Evolutionary conservation across 176 grass and related monocot species (phyloP), one percentile per base, ranked within the genome.

Genomic region (Oryza longistaminata): DNA sequence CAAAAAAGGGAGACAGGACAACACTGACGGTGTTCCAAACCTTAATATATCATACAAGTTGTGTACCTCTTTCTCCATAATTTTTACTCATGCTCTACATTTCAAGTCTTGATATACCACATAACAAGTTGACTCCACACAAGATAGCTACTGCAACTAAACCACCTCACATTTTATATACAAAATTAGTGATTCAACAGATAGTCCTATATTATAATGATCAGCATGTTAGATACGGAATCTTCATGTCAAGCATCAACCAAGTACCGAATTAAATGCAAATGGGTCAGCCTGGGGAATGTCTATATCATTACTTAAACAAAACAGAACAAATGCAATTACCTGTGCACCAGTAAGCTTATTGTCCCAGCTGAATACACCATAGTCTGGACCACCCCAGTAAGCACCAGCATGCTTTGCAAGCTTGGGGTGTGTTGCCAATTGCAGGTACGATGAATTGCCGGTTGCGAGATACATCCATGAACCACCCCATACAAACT

Each of bases 341-440:
- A 95, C 96, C 85, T 98, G 96, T 79, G 91, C 93, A 84, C 93
- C 96, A 49, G 93, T 88, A 79, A 98, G 85, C 74, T 98, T 95
- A 91, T 95, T 95, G 80, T 98, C 91, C 96, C 96, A 98, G 83
- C 96, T 98, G 88, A 98, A 93, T 27, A 98, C 89, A 2, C 96
- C 96, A 87, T 95, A 95, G 73, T 93, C 85, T 1, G 85, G 85
- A 21, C 85, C 91, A 69, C 80, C 91, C 91, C 91, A 90, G 74
- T 92, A 98, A 60, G 93, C 89, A 9, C 93, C 93, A 37, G 91
- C 96, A 85, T 95, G 77, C 70, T 85, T 95, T 0, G 96, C 96
- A 76, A 98, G 87, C 42, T 71, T 87, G 39, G 89, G 87, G 72
- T 90, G 2, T 22, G 96, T 98, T 7, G 88, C 80, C 35, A 93